Evolutionary conservation across 306 rosid genomes (phyloP).

Genomic region (Castanea mollissima): DNA sequence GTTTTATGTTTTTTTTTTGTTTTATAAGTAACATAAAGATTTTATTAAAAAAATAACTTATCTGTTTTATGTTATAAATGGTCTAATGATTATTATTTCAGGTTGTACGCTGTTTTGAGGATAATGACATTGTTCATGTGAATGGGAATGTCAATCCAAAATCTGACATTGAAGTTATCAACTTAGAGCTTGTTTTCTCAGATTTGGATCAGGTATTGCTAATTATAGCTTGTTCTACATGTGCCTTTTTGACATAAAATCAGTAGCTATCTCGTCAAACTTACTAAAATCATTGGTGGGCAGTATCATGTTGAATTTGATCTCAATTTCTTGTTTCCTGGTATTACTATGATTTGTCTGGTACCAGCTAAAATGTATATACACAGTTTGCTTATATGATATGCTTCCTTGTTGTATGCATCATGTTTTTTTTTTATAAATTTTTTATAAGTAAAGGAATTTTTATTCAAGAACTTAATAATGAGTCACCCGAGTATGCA

Average conservation of each 20-base stretch:
- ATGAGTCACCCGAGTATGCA: no score
- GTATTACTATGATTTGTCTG: slow-evolving; percentile 1
- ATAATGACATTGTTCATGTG: slow-evolving; percentile 90
- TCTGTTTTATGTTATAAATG: slow-evolving; percentile 13
- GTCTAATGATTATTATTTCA: slow-evolving; percentile 34
- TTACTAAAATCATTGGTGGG: slow-evolving; percentile 8
- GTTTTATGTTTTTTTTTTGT: not conserved
- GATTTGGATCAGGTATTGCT: slow-evolving; percentile 92
- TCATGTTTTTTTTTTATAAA: not conserved
- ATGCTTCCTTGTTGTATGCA: slow-evolving; percentile 9
- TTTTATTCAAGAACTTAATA: no score
- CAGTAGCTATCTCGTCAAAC: slow-evolving; percentile 3
- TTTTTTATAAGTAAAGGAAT: not conserved
- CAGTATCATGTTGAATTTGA: not conserved
- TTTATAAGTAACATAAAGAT: no score
- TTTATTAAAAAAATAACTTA: not conserved
- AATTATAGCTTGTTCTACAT: slow-evolving; percentile 14
- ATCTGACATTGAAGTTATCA: slow-evolving; percentile 87
- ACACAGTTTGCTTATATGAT: not conserved
- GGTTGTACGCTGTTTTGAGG: slow-evolving; percentile 96
- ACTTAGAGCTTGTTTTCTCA: slow-evolving; percentile 90
- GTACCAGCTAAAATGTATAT: not conserved
- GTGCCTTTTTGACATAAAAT: not conserved
- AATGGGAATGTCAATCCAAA: slow-evolving; percentile 91
- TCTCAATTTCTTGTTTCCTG: not conserved